These are phyloP conservation scores for Colletotrichum liaoningense DNA, from an alignment of 2,329 filamentous ascomycete genomes.

Conservation along the genomic window DNA sequence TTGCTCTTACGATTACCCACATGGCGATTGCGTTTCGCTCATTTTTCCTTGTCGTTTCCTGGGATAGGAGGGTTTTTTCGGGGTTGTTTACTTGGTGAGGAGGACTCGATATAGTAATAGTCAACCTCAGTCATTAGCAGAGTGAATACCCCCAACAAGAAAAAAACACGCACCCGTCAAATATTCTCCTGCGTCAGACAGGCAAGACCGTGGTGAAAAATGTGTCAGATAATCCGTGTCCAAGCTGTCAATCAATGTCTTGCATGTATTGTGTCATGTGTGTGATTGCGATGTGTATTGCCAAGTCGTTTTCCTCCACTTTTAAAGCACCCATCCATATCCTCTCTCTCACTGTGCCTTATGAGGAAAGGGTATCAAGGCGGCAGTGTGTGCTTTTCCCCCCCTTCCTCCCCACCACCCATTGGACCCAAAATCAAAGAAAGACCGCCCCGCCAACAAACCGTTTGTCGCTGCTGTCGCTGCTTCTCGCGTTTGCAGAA, in stretches of 20 bases:
- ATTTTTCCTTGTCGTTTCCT: conserved; percentile 5
- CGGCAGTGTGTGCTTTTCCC: conserved; percentile 26
- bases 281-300: conserved; percentile 4
- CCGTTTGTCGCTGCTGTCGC: background rate
- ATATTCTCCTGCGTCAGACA: background rate
- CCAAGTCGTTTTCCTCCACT: conserved; percentile 6
- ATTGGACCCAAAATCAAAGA: background rate
- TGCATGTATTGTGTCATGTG: background rate
- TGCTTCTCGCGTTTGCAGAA: background rate
- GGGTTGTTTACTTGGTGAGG: background rate
- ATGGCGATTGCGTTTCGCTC: conserved; percentile 31
- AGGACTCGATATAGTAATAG: background rate
- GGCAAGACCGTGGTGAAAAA: background rate
- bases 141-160: background rate
- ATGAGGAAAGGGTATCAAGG: conserved; percentile 34
- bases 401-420: background rate
- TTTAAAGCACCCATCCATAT: background rate
- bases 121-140: conserved; percentile 2
- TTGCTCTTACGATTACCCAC: conserved; percentile 24
- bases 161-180: background rate
- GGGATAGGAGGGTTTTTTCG: background rate
- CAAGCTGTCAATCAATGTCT: background rate
- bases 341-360: conserved; percentile 23
- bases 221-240: background rate
- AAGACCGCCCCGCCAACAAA: conserved; percentile 6